Evolutionary conservation across 176 grass and related monocot species (phyloP).

Genomic region (Aegilops sharonensis): DNA sequence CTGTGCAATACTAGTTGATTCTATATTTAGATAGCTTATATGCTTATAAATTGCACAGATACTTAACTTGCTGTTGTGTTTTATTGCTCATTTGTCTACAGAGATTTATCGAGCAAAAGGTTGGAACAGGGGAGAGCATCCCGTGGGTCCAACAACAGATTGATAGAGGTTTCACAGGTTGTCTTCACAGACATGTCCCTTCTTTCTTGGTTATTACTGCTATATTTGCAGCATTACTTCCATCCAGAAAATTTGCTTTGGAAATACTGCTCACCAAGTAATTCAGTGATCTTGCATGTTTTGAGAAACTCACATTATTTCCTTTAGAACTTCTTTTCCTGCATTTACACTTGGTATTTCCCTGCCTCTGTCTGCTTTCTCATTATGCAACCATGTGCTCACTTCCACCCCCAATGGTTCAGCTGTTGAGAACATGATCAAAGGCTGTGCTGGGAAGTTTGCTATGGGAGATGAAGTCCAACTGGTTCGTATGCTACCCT

Average conservation of each 20-base stretch:
- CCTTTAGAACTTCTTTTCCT: background rate
- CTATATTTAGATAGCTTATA: background rate
- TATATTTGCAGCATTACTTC: background rate
- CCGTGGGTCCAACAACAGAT: conserved; percentile 45
- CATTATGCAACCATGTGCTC: conserved; percentile 7
- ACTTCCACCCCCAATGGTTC: conserved; percentile 3
- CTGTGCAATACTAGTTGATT: conserved; percentile 15
- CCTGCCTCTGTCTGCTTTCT: background rate
- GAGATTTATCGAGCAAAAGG: conserved; percentile 48
- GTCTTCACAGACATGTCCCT: background rate
- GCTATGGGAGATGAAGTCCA: conserved; percentile 76
- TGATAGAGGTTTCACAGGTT: conserved; percentile 57
- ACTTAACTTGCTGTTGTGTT: background rate
- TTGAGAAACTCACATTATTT: conserved; percentile 2
- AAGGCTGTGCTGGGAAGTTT: conserved; percentile 60
- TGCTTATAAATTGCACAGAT: background rate
- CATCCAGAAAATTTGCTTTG: background rate
- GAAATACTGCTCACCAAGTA: background rate
- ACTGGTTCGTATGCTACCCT: conserved; percentile 47
- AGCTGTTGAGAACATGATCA: conserved; percentile 74
- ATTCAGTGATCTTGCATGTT: background rate
- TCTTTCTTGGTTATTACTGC: background rate
- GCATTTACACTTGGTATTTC: background rate
- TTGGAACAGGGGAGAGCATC: conserved; percentile 39
- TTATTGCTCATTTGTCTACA: conserved; percentile 26